phyloP scores from a whole-genome alignment of 2,329 filamentous ascomycete genomes.

The Pseudogymnoascus sp. region DNA sequence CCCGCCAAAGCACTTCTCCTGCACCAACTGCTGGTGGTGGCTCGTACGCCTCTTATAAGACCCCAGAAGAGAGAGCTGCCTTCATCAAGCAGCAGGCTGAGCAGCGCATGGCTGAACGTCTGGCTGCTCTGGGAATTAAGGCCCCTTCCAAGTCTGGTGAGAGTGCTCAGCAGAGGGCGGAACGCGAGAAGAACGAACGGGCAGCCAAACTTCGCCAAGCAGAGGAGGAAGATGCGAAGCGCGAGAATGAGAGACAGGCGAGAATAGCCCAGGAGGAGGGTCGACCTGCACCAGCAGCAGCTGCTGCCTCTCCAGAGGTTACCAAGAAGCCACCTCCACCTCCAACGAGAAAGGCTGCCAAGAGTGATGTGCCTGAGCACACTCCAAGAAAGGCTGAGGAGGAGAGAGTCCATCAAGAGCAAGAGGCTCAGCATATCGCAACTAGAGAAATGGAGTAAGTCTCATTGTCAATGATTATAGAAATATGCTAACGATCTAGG shows the following conservation, averaged over 20 bases:
- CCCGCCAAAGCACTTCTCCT: constrained; percentile 30
- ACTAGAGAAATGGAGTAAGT: constrained; percentile 78
- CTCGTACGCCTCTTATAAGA: constrained; percentile 78
- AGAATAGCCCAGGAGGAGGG: constrained; percentile 30
- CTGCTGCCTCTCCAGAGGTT: constrained; percentile 14
- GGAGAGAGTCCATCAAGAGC: constrained; percentile 60
- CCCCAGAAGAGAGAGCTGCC: constrained; percentile 85
- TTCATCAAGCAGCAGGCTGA: constrained; percentile 97
- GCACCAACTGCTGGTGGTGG: constrained; percentile 45
- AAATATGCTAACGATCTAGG: constrained; percentile 41
- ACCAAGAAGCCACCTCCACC: constrained; percentile 70
- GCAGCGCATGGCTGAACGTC: constrained; percentile 89
- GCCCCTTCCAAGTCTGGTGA: constrained; percentile 73
- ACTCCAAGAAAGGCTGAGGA: constrained; percentile 57
- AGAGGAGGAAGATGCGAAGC: constrained; percentile 85
- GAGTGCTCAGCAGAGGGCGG: constrained; percentile 72
- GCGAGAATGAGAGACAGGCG: constrained; percentile 75
- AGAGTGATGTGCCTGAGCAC: constrained; percentile 51
- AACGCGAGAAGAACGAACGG: constrained; percentile 80
- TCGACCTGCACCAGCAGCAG: constrained; percentile 23
- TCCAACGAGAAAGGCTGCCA: constrained; percentile 64
- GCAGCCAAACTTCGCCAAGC: constrained; percentile 82
- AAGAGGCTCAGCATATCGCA: constrained; percentile 67
- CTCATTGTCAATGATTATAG: background rate
- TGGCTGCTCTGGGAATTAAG: constrained; percentile 88